A percentile compares a stretch with the other conserved stretches of the same genome.
phyloP scores from a whole-genome alignment of 2,329 filamentous ascomycete species.

The Microdochium nivale region DNA sequence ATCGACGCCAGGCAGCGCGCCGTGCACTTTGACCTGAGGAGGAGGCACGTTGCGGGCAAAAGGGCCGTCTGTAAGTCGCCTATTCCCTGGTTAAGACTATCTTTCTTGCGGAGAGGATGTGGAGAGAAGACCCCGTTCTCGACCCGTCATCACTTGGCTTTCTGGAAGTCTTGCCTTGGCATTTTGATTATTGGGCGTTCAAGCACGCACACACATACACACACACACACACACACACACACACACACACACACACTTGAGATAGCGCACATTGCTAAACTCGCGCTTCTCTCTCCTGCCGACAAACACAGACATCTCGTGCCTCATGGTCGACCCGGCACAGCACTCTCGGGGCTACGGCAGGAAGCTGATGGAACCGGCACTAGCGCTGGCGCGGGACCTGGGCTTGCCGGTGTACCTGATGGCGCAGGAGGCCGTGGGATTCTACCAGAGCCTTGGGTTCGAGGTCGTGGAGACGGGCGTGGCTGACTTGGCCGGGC shows the following conservation, averaged over 20 bases:
- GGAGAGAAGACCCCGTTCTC: no score
- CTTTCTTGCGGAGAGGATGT: neutral
- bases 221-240: no score
- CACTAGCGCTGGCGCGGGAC: neutral
- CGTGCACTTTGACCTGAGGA: neutral
- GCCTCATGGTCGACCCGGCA: neutral
- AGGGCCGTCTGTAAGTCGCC: neutral
- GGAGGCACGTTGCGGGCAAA: neutral
- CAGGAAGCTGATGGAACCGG: neutral
- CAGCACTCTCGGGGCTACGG: neutral
- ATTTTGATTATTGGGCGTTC: no score
- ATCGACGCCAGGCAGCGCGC: neutral
- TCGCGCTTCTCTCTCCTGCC: neutral
- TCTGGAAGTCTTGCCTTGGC: no score
- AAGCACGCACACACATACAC: no score
- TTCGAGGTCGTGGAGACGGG: neutral
- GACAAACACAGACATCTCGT: neutral
- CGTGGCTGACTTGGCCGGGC: neutral
- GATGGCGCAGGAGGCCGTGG: neutral
- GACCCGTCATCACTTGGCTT: no score
- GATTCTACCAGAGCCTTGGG: neutral
- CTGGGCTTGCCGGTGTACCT: neutral
- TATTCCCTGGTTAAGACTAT: neutral
- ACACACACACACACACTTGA: no score
- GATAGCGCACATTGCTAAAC: no score